Percentiles rank a stretch among this genome's conserved stretches.
Evolutionary conservation across 495 filamentous ascomycete species (phyloP).

Genomic region (Aspergillus avenaceus): DNA sequence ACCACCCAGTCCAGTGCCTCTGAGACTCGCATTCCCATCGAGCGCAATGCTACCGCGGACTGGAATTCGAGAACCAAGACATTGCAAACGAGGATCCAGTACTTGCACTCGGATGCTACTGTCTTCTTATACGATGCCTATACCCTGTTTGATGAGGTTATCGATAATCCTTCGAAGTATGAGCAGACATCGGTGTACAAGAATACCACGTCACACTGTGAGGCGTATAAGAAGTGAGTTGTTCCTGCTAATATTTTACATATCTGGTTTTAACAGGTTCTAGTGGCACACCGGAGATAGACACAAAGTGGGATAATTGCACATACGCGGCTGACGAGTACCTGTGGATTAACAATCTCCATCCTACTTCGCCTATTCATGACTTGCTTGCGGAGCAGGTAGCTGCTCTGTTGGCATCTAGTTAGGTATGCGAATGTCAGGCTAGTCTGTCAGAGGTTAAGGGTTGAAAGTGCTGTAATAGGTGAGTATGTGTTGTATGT

Average conservation of each 20-base stretch:
- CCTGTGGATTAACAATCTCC: slow-evolving; percentile 1
- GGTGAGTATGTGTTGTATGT: too few species aligned
- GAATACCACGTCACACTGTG: background rate
- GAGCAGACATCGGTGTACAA: slow-evolving; percentile 1
- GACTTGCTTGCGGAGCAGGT: background rate
- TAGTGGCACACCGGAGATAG: background rate
- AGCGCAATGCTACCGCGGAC: background rate
- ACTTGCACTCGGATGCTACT: background rate
- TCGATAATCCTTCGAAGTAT: slow-evolving; percentile 2
- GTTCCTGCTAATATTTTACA: background rate
- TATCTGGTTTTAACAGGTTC: background rate
- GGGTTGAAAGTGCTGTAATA: too few species aligned
- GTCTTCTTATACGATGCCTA: slow-evolving; percentile 1
- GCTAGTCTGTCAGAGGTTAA: background rate
- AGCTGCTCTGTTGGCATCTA: background rate
- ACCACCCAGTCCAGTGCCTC: background rate
- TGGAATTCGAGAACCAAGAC: background rate
- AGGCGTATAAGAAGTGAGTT: slow-evolving; percentile 2
- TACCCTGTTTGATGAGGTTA: background rate
- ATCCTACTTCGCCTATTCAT: slow-evolving; percentile 1
- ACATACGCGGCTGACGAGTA: slow-evolving; percentile 2
- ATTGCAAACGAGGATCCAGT: background rate
- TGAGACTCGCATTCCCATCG: background rate
- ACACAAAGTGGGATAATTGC: background rate
- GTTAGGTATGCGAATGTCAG: background rate